These are phyloP conservation scores for Botryotinia globosa DNA, from an alignment of 2,329 filamentous ascomycete genomes.

Conservation along the genomic window DNA sequence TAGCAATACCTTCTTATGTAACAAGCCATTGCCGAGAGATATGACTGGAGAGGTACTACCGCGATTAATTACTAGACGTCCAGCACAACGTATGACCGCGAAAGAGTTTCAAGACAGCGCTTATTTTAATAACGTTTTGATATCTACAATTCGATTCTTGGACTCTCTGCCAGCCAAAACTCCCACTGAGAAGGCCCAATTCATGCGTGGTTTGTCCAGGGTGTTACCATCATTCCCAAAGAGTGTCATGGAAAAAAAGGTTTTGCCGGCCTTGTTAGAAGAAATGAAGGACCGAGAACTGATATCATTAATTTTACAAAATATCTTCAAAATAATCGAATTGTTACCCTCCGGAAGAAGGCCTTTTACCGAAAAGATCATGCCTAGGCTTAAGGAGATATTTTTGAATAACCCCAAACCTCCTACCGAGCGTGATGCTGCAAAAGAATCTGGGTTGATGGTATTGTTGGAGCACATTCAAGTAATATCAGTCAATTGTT, in stretches of 20 bases:
- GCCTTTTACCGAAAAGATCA: conserved; percentile 78
- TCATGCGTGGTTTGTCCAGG: conserved; percentile 82
- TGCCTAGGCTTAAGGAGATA: conserved; percentile 79
- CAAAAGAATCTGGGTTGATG: conserved; percentile 87
- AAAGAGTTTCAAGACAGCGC: conserved; percentile 91
- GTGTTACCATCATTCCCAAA: conserved; percentile 91
- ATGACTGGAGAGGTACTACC: conserved; percentile 75
- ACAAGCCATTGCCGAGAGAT: conserved; percentile 75
- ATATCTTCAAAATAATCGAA: conserved; percentile 85
- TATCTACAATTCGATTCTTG: conserved; percentile 93
- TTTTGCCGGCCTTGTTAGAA: conserved; percentile 83
- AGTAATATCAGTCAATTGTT: conserved; percentile 74
- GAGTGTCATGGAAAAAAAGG: conserved; percentile 90
- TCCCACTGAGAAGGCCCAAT: conserved; percentile 82
- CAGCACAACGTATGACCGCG: conserved; percentile 82
- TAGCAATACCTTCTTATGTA: conserved; percentile 80
- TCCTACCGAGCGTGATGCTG: conserved; percentile 70
- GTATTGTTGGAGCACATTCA: conserved; percentile 82
- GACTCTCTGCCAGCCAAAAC: conserved; percentile 91
- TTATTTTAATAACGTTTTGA: conserved; percentile 95
- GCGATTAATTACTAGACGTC: conserved; percentile 79
- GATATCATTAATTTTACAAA: conserved; percentile 80
- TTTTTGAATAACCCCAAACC: conserved; percentile 61
- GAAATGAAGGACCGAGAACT: conserved; percentile 92
- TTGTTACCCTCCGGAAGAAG: conserved; percentile 74